Percentiles rank a stretch among this genome's conserved stretches.
phyloP scores from a whole-genome alignment of 1,284 basidiomycete species.

The Schizophyllum commune region DNA sequence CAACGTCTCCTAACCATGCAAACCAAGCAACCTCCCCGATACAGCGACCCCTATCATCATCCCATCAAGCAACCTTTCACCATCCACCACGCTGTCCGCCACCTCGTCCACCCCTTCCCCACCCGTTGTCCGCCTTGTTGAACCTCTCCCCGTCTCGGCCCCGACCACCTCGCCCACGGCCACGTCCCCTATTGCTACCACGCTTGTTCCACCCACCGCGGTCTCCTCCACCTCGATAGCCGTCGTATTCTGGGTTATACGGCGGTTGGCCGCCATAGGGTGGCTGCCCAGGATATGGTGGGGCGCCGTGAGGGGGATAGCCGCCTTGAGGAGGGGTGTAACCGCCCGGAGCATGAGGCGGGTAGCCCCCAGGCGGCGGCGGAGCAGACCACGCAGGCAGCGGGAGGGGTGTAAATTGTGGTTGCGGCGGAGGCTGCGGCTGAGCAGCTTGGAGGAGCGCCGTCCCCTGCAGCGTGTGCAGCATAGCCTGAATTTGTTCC shows the following conservation, averaged over 20 bases:
- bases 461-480: constrained; percentile 9
- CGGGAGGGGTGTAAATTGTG: background rate
- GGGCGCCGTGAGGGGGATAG: background rate
- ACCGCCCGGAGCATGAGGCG: background rate
- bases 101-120: too few species aligned
- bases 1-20: too few species aligned
- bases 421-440: background rate
- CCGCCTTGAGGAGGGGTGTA: background rate
- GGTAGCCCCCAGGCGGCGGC: background rate
- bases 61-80: too few species aligned
- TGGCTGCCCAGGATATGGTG: background rate
- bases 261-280: background rate
- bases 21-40: too few species aligned
- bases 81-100: too few species aligned
- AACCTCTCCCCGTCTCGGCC: background rate
- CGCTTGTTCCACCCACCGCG: background rate
- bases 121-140: too few species aligned
- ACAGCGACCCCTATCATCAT: too few species aligned
- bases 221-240: background rate
- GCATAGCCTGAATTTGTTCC: constrained; percentile 13
- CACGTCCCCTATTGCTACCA: background rate
- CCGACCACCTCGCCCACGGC: background rate
- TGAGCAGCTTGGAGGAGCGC: background rate
- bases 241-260: background rate
- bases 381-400: background rate